Percentiles rank a stretch among this genome's conserved stretches.
These are phyloP conservation scores for Irpex lacteus DNA, from an alignment of 1,284 basidiomycete species.

Conservation along the genomic window DNA sequence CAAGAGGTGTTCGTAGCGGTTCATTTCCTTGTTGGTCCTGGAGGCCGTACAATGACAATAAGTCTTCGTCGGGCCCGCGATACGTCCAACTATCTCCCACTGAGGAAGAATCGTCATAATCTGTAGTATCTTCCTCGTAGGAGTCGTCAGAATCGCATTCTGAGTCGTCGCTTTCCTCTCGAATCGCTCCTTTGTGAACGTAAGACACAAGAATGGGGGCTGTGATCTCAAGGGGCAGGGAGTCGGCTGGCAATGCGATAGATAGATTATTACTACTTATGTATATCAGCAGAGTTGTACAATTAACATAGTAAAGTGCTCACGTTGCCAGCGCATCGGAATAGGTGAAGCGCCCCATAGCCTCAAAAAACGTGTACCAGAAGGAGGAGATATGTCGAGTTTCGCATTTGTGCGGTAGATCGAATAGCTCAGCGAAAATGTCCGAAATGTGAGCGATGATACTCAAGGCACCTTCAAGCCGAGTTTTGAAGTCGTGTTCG, in stretches of 20 bases:
- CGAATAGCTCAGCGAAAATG: too few relatives aligned
- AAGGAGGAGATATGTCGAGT: not conserved
- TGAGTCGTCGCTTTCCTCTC: not conserved
- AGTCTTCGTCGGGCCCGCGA: not conserved
- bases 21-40: not conserved
- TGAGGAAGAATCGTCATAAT: too few relatives aligned
- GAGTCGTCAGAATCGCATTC: not conserved
- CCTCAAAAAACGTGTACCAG: not conserved
- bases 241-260: not conserved
- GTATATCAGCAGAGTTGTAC: not conserved
- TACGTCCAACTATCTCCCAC: too few relatives aligned
- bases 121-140: not conserved
- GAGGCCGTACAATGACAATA: not conserved
- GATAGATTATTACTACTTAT: not conserved
- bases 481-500: too few relatives aligned
- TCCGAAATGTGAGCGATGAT: too few relatives aligned
- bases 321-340: not conserved
- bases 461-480: too few relatives aligned
- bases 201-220: not conserved
- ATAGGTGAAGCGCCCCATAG: not conserved
- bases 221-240: not conserved
- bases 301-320: not conserved
- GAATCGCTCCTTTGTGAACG: not conserved
- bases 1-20: not conserved
- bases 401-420: too few relatives aligned